Evolutionary conservation across 2,329 filamentous ascomycete genomes (phyloP), one percentile per base, ranked within the genome.

Genomic region (Exophiala oligosperma): DNA sequence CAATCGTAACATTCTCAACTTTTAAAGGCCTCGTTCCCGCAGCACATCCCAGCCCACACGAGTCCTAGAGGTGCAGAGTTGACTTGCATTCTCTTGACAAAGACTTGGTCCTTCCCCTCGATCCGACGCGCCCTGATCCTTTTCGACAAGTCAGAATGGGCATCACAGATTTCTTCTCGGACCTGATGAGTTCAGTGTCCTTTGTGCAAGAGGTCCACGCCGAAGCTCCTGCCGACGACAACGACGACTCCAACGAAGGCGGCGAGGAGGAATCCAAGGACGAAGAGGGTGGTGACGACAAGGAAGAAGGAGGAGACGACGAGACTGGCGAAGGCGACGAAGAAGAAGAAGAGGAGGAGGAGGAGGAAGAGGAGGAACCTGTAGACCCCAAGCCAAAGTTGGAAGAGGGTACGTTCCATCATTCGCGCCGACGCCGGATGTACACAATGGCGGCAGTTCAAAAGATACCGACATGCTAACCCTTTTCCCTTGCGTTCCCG

Each of bases 351-450:
- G 46, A 48, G 26, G 46, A 48, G 21, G 90, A 92, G 60, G 90
- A 94, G 52, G 90, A 93, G 63, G 89, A 92, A 61, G 87, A 91
- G 62, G 89, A 92, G 65, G 90, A 94, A 79, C 79, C 84, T 63
- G 86, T 88, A 68, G 93, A 97, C 75, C 86, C 88, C 69, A 95
- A 96, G 84, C 90, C 92, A 63, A 84, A 85, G 76, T 78, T 97
- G 63, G 90, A 96, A 79, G 91, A 96, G 85, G 92, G 94, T 97
- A 77, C 83, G 91, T 87, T 52, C 52, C 59, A 53, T 59, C 7
- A 46, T 17, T 17, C 17, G 17, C 17, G 17, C 17, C 17, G 17
- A 17, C 17, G 17, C 17, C 17, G 1, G 17, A 17, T 17, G 17
- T 17, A 17, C 17, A 17, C 17, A 17, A 17, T 17, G 17, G 17